Evolutionary conservation across 2,329 filamentous ascomycete genomes (phyloP), one percentile per base, ranked within the genome.

Genomic region (Simplicillium aogashimaense): DNA sequence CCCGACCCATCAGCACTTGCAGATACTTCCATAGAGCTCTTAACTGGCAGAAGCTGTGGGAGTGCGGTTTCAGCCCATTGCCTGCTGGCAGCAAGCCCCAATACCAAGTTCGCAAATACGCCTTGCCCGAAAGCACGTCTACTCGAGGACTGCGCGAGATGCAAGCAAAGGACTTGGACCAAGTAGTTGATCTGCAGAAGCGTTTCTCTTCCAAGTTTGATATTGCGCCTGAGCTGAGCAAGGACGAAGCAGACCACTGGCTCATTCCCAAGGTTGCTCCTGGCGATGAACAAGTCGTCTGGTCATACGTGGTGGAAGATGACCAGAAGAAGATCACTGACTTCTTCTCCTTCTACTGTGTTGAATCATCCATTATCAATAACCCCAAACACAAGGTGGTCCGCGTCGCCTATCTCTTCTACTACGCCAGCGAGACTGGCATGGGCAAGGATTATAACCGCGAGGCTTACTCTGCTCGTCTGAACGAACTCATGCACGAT

Each of bases 31-130:
- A 98, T 63, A 84, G 92, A 45, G 81, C 88, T 9, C 69, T 98
- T 42, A 84, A 98, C 65, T 98, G 92, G 92, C 74, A 88, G 61
- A 97, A 98, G 68, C 76, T 98, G 11, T 88, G 92, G 59, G 89
- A 95, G 53, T 84, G 90, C 36, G 89, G 88, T 41, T 98, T 98
- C 70, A 94, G 87, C 47, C 88, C 86, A 35, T 72, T 95, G 33
- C 92, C 92, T 0, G 59, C 76, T 11, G 81, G 81, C 45, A 94
- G 86, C 62, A 95, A 90, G 52, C 88, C 86, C 47, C 71, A 81
- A 50, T 82, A 85, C 54, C 90, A 97, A 68, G 75, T 94, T 40
- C 76, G 83, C 46, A 90, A 86, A 62, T 97, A 92, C 63, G 78
- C 82, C 42, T 69, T 98, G 15, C 87, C 92, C 5, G 78, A 83